A percentile compares a stretch with the other conserved stretches of the same genome.
phyloP scores from a whole-genome alignment of 306 rosid genomes.

The Prunus kanzakura region DNA sequence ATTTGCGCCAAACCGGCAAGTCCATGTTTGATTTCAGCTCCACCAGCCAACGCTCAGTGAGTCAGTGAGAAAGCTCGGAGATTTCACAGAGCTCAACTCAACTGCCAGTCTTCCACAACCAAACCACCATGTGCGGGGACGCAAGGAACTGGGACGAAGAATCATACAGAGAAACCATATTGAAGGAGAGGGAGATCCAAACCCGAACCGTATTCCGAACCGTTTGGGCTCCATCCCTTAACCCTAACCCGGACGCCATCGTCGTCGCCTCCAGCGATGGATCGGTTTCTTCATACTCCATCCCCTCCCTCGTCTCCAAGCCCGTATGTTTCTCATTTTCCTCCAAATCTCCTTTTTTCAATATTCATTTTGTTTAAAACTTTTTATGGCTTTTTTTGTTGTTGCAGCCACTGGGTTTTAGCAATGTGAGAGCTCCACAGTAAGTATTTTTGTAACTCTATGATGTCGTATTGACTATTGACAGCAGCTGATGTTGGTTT shows the following conservation, averaged over 20 bases:
- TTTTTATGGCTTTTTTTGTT: slow-evolving; percentile 6
- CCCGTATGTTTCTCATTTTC: slow-evolving; percentile 29
- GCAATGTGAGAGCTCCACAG: slow-evolving; percentile 40
- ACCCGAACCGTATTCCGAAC: slow-evolving; percentile 90
- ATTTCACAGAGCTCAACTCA: not conserved
- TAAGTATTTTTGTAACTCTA: slow-evolving; percentile 23
- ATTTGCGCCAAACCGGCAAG: not conserved
- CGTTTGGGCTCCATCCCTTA: slow-evolving; percentile 66
- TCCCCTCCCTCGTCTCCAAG: slow-evolving; percentile 58
- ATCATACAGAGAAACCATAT: slow-evolving; percentile 59
- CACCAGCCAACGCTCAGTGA: not conserved
- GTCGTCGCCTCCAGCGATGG: slow-evolving; percentile 87
- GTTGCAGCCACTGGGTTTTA: slow-evolving; percentile 58
- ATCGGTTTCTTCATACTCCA: slow-evolving; percentile 69
- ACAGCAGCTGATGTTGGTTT: slow-evolving; percentile 24
- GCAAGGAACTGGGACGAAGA: slow-evolving; percentile 91
- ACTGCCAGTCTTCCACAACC: not conserved
- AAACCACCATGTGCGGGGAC: slow-evolving; percentile 54
- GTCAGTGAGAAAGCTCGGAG: not conserved
- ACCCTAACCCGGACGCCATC: slow-evolving; percentile 56
- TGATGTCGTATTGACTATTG: not conserved
- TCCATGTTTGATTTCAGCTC: not conserved
- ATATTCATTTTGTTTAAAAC: not conserved
- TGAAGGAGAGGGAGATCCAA: slow-evolving; percentile 65
- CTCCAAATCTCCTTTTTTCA: no score